A percentile compares a stretch with the other conserved stretches of the same genome.
Conservation (phyloP, 2,329 filamentous ascomycete genomes). For the Aspergillus sp. region DNA sequence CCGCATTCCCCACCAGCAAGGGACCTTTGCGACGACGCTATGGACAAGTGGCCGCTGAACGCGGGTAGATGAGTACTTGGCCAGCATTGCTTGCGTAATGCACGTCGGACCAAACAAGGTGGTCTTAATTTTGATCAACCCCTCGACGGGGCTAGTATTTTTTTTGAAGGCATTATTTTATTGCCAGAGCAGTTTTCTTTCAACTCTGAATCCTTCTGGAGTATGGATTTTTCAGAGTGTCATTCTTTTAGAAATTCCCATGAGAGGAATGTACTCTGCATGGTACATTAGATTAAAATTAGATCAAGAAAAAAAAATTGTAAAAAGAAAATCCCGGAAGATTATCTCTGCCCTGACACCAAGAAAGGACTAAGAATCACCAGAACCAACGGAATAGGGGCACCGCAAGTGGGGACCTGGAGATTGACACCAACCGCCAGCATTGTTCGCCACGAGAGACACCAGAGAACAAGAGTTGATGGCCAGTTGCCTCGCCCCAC, state of each 20-base stretch:
- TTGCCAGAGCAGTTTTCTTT: not conserved
- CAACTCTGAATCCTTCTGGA: not conserved
- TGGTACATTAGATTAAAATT: not conserved
- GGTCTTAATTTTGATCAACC: constrained; percentile 36
- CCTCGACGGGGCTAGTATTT: constrained; percentile 4
- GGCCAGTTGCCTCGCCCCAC: constrained; percentile 16
- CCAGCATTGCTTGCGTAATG: constrained; percentile 39
- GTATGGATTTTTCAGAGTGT: no score
- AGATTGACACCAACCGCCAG: constrained; percentile 15
- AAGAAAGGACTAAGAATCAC: not conserved
- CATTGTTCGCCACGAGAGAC: constrained; percentile 14
- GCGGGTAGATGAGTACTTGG: constrained; percentile 30
- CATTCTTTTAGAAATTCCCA: no score
- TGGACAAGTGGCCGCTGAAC: constrained; percentile 32
- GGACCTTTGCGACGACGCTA: constrained; percentile 30
- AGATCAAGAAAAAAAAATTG: constrained; percentile 2
- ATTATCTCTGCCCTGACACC: not conserved
- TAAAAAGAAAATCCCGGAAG: not conserved
- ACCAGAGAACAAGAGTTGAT: constrained; percentile 7
- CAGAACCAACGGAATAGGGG: constrained; percentile 17
- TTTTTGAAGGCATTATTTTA: not conserved
- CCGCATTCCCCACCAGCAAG: constrained; percentile 38
- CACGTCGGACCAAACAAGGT: constrained; percentile 17
- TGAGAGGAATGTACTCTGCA: no score
- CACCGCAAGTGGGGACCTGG: constrained; percentile 14